These are phyloP conservation scores for Hansenula lynferdii DNA, from an alignment of 1,139 yeast species.

Conservation along the genomic window DNA sequence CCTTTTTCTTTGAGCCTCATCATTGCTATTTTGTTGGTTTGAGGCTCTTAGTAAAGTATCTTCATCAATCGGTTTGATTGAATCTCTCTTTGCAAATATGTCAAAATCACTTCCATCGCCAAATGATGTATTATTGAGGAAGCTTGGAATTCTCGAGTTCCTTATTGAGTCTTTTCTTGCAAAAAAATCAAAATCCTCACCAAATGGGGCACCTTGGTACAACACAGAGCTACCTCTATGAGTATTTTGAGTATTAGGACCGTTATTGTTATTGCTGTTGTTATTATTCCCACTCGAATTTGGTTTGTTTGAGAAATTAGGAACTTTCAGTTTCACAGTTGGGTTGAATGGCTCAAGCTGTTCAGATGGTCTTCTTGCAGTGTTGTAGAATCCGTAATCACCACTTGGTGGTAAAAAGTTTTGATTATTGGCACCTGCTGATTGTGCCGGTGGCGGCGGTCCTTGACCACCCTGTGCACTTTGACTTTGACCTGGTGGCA, in stretches of 20 bases:
- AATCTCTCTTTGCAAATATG: conserved; percentile 22
- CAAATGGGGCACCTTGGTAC: conserved; percentile 10
- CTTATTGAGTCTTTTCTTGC: conserved; percentile 19
- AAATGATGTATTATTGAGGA: conserved; percentile 10
- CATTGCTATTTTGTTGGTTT: conserved; percentile 8
- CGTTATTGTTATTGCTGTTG: conserved; percentile 10
- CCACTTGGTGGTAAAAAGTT: conserved; percentile 12
- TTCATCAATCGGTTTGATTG: conserved; percentile 17
- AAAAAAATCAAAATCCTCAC: conserved; percentile 21
- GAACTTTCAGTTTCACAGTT: conserved; percentile 25
- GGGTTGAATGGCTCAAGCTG: conserved; percentile 40
- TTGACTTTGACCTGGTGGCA: conserved; percentile 14
- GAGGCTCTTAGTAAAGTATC: conserved; percentile 14
- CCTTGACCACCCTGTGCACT: not conserved
- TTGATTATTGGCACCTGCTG: too few species aligned
- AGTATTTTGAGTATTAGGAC: not conserved
- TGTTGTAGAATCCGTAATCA: conserved; percentile 14
- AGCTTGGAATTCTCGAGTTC: conserved; percentile 22
- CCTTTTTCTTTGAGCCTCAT: conserved; percentile 5
- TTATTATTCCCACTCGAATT: conserved; percentile 14
- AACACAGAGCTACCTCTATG: not conserved
- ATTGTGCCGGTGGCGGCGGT: conserved; percentile 3
- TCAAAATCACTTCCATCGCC: conserved; percentile 21
- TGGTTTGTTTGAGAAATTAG: conserved; percentile 23
- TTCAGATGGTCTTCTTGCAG: conserved; percentile 36